Base-by-base conservation (phyloP, 1,284 basidiomycete species). In the Macrocystidia cucumis region DNA sequence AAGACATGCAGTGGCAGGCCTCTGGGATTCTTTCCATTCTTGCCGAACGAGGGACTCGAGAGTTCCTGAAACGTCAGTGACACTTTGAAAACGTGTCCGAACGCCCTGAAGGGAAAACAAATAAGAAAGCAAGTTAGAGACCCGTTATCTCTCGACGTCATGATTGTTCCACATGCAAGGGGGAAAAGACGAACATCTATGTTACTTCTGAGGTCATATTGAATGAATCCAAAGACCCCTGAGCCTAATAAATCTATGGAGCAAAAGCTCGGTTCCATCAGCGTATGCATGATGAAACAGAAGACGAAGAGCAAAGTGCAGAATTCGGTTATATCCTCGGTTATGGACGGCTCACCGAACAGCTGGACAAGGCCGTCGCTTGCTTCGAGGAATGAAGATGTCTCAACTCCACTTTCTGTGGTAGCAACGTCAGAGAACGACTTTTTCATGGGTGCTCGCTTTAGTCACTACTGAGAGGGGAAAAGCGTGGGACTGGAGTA, bases 361-460 rank as follows among this genome's bases (percentile, higher is more conserved):
- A 98, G 75, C 55, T 83, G 76, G 43, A 92, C 78, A 32, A 98
- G 72, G 20, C 88, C 91, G 59, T 96, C 90, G 26, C 89, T 82
- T 1, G 93, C 93, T 53, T 91, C 82, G 38, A 92, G 69, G 66
- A 98, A 98, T 3, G 72, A 62, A 16, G 63, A 53, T 0, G 91
- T 92, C 50, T 91, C 79, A 37, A 97, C 78, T n/a, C 93, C 92
- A 5, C 66, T 60, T 26, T 77, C 73, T 18, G 75, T 78, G 50
- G 87, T 67, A 14, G 79, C 74, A 21, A 98, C 89, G 49, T 96
- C 88, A 50, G 74, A 78, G 59, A 89, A 96, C 13, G 88, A 91
- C 91, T 95, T 42, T 32, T 28, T 18, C 9, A 23, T 7, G 18
- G 14, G 29, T 31, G 21, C 17, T n/a, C 20, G 20, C 23, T 12